These are phyloP conservation scores for Pyronema domesticum DNA, from an alignment of 495 filamentous ascomycete genomes.

Conservation along the genomic window DNA sequence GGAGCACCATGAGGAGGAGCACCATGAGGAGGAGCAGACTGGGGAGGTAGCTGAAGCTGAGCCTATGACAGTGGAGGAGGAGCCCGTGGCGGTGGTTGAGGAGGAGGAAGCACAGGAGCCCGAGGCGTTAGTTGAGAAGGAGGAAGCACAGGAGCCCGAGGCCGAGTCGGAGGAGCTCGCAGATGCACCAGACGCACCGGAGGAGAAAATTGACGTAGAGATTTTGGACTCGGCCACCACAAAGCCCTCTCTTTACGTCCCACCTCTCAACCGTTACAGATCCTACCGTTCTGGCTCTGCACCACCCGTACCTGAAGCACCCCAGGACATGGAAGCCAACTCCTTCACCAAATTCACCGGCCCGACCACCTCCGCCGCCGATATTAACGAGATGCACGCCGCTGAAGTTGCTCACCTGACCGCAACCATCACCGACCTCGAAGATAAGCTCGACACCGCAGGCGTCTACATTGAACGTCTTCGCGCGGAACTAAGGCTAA, in stretches of 20 bases:
- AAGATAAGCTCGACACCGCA: constrained; percentile 15
- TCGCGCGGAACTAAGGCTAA: constrained; percentile 9
- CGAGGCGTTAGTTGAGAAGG: constrained; percentile 17
- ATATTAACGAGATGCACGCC: background rate
- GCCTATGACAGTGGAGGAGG: constrained; percentile 1
- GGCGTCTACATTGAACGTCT: constrained; percentile 15
- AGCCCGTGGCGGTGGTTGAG: constrained; percentile 7
- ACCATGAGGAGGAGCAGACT: background rate
- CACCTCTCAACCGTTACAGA: constrained; percentile 13
- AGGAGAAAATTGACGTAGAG: background rate
- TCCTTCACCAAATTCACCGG: constrained; percentile 9
- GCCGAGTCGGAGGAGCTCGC: background rate
- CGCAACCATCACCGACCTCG: constrained; percentile 13
- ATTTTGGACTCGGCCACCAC: background rate
- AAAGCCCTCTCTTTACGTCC: constrained; percentile 7
- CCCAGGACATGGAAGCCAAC: background rate
- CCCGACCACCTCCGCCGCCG: constrained; percentile 5
- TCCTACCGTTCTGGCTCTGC: constrained; percentile 19
- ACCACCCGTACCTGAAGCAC: constrained; percentile 13
- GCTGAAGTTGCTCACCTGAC: constrained; percentile 11
- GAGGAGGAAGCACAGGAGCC: constrained; percentile 13
- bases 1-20: constrained; percentile 3
- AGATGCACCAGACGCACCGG: background rate
- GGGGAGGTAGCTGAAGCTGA: background rate
- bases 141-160: constrained; percentile 11